A percentile compares a stretch with the other conserved stretches of the same genome.
phyloP scores from a whole-genome alignment of 2,329 filamentous ascomycete genomes.

The Podosphaera fusca region DNA sequence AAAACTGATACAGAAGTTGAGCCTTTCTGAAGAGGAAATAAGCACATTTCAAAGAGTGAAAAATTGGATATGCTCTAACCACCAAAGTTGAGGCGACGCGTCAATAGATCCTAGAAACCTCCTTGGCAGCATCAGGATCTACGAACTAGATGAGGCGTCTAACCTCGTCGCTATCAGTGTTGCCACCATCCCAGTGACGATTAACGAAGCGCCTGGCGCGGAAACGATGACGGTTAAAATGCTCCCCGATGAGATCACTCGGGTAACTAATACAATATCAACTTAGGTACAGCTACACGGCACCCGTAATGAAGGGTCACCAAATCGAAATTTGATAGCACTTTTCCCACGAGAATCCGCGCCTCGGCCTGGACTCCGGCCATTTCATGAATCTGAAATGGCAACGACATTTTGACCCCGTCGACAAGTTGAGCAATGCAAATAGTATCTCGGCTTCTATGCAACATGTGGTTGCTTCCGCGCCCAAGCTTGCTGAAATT shows the following conservation, averaged over 20 bases:
- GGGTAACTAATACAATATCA: too few species aligned
- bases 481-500: not conserved
- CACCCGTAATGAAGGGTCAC: too few species aligned
- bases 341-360: too few species aligned
- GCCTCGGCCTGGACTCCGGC: not conserved
- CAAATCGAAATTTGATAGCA: too few species aligned
- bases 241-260: not conserved
- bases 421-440: not conserved
- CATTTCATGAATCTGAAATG: not conserved
- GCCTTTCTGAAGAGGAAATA: not conserved
- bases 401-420: not conserved
- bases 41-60: not conserved
- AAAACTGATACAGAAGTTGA: not conserved
- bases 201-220: not conserved
- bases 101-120: not conserved
- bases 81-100: not conserved
- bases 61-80: not conserved
- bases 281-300: too few species aligned
- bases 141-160: not conserved
- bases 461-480: not conserved
- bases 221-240: not conserved
- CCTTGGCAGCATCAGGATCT: not conserved
- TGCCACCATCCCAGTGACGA: not conserved
- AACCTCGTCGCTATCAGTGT: not conserved
- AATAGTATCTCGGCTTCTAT: not conserved